Conservation (phyloP, 768 basidiomycete genomes). For the Saitozyma sp. region DNA sequence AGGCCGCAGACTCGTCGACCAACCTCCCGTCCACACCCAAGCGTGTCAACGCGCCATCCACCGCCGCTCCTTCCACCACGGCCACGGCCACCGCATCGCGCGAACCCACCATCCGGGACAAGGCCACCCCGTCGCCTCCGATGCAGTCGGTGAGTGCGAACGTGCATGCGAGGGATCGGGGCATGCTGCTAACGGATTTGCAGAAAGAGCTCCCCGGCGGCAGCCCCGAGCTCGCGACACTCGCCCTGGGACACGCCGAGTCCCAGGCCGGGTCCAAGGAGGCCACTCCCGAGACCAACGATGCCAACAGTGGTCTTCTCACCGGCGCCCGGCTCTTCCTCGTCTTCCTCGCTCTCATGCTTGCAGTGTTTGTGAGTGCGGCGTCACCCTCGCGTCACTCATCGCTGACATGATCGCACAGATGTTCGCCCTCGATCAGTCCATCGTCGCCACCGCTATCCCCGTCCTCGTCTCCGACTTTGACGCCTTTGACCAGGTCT, state of each 20-base stretch:
- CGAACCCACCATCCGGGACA: constrained; percentile 4
- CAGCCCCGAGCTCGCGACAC: no score
- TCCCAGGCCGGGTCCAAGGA: neutral
- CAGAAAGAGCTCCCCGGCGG: no score
- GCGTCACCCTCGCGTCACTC: neutral
- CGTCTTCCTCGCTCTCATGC: constrained; percentile 37
- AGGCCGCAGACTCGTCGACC: no score
- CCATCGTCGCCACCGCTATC: constrained; percentile 45
- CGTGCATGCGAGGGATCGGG: no score
- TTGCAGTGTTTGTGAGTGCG: constrained; percentile 30
- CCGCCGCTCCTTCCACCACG: constrained; percentile 1
- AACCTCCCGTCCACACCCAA: no score
- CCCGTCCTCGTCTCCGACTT: constrained; percentile 39
- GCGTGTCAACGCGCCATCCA: no score
- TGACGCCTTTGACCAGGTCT: constrained; percentile 38
- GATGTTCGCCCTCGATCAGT: constrained; percentile 40
- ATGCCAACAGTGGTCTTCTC: constrained; percentile 12
- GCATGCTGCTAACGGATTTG: no score
- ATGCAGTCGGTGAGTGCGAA: no score
- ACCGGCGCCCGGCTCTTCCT: constrained; percentile 26
- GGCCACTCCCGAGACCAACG: neutral
- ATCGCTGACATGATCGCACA: constrained; percentile 5
- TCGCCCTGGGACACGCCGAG: no score
- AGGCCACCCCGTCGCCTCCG: neutral
- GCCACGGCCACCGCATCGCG: constrained; percentile 11